Evolutionary conservation across 2,329 filamentous ascomycete genomes (phyloP).

Genomic region (Mariannaea elegans): DNA sequence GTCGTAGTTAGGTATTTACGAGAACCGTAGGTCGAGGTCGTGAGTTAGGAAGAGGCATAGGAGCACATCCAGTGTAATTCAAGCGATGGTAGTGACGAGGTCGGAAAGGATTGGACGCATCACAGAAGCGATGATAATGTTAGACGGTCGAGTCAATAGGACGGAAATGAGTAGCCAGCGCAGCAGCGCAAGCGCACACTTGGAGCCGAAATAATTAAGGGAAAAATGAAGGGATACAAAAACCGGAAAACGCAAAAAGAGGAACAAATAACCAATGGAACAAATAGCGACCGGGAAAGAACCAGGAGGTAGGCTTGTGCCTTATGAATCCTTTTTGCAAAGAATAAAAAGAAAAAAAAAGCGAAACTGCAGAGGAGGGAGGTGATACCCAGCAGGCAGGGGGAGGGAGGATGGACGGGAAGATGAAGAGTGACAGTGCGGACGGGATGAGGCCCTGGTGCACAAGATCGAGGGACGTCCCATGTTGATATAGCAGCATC

Average conservation of each 20-base stretch:
- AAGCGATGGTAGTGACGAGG: neutral
- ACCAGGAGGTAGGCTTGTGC: neutral
- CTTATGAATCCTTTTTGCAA: neutral
- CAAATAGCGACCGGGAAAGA: neutral
- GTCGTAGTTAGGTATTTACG: neutral
- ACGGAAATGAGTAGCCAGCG: neutral
- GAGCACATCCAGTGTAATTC: slow-evolving; percentile 6
- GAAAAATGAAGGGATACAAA: neutral
- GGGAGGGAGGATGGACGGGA: neutral
- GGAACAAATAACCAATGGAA: neutral
- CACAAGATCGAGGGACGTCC: neutral
- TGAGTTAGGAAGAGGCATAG: neutral
- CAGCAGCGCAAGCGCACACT: neutral
- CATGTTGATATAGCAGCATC: neutral
- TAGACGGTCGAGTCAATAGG: neutral
- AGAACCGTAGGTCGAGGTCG: neutral
- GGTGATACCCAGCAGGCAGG: neutral
- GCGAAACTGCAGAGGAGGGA: neutral
- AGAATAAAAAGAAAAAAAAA: neutral
- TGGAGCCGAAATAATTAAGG: neutral
- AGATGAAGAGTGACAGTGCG: neutral
- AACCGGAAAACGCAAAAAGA: neutral
- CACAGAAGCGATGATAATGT: slow-evolving; percentile 1
- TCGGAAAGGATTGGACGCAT: slow-evolving; percentile 18
- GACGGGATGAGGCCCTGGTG: neutral